Conservation (phyloP, 2,329 filamentous ascomycete species). For the Hymenoscyphus infarciens region DNA sequence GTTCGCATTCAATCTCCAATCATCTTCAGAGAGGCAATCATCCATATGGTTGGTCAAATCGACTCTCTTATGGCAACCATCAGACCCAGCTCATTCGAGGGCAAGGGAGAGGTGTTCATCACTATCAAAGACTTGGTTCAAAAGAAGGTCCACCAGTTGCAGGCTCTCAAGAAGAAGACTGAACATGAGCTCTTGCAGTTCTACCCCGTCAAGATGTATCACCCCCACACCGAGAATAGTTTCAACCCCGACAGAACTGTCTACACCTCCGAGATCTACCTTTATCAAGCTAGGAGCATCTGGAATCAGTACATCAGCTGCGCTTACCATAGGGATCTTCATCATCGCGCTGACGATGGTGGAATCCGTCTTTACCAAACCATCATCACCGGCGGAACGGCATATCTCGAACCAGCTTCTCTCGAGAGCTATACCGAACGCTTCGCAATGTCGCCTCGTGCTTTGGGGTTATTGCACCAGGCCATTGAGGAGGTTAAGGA, state of each 20-base stretch:
- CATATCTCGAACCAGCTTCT: constrained; percentile 18
- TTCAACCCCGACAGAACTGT: constrained; percentile 26
- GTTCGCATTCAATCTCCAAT: constrained; percentile 27
- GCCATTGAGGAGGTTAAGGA: constrained; percentile 20
- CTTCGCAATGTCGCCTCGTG: constrained; percentile 27
- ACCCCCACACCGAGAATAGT: constrained; percentile 9
- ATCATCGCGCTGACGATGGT: constrained; percentile 28
- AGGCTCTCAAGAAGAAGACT: constrained; percentile 24
- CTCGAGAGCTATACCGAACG: constrained; percentile 18
- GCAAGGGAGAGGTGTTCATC: constrained; percentile 12
- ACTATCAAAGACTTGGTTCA: constrained; percentile 20
- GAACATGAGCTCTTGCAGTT: constrained; percentile 25
- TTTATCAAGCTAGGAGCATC: constrained; percentile 28
- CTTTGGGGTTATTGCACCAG: constrained; percentile 11
- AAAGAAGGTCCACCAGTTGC: constrained; percentile 24
- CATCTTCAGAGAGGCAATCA: constrained; percentile 32
- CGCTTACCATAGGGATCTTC: constrained; percentile 16
- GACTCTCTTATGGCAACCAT: constrained; percentile 18
- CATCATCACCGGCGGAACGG: constrained; percentile 17
- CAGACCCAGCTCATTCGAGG: constrained; percentile 14
- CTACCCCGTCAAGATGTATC: constrained; percentile 27
- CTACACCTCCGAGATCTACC: constrained; percentile 32
- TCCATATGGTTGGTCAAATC: constrained; percentile 28
- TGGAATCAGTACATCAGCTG: constrained; percentile 27
- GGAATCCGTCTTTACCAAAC: constrained; percentile 28